Percentiles rank a stretch among this genome's conserved stretches.
Conservation (phyloP, 345 rosid species). For the Gossypium arboreum region DNA sequence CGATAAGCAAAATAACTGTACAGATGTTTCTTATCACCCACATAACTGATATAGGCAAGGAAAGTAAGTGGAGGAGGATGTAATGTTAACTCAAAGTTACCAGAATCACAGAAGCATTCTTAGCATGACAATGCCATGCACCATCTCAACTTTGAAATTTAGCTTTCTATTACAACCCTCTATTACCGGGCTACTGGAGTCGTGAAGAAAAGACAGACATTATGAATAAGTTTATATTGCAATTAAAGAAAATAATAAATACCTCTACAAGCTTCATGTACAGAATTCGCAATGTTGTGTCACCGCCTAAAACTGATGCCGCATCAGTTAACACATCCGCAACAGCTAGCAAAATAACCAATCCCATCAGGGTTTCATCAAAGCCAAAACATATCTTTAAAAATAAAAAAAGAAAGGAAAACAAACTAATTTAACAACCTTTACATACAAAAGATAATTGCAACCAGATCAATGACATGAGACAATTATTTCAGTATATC, state of each 20-base stretch:
- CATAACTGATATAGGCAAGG: not conserved
- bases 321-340: conserved; percentile 93
- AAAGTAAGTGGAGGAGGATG: not conserved
- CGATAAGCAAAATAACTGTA: not conserved
- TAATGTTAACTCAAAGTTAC: not conserved
- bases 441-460: conserved; percentile 17
- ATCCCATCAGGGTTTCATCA: conserved; percentile 36
- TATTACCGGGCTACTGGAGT: not conserved
- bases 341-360: conserved; percentile 67
- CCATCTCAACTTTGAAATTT: not conserved
- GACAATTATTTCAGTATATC: not conserved
- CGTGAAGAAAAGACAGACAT: not conserved
- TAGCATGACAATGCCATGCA: conserved; percentile 4
- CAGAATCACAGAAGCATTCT: not conserved
- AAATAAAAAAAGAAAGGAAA: conserved; percentile 12
- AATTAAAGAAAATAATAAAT: conserved; percentile 21
- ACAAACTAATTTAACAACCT: conserved; percentile 15
- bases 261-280: conserved; percentile 88
- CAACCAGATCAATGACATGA: conserved; percentile 7
- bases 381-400: not conserved
- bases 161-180: not conserved
- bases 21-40: not conserved
- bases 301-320: conserved; percentile 92
- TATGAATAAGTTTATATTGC: not conserved
- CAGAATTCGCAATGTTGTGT: conserved; percentile 74